phyloP scores from a whole-genome alignment of 1,284 basidiomycete genomes.

The Malassezia equina region DNA sequence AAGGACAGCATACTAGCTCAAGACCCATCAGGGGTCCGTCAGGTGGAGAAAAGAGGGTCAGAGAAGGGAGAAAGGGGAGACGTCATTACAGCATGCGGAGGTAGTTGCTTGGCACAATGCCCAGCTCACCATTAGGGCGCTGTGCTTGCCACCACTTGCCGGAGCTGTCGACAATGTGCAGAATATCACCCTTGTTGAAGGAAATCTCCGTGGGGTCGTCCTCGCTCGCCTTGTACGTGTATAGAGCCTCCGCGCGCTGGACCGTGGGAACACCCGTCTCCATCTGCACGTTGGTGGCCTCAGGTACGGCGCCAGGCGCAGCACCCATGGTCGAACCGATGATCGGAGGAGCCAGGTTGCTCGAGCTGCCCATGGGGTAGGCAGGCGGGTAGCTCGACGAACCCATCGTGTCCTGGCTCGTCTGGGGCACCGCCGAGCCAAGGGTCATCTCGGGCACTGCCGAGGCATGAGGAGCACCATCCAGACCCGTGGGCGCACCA shows the following conservation, averaged over 20 bases:
- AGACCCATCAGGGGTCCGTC: not conserved
- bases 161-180: constrained; percentile 85
- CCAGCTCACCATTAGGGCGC: constrained; percentile 67
- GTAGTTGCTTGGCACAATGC: constrained; percentile 55
- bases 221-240: constrained; percentile 76
- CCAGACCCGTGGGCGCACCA: not conserved
- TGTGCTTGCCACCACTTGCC: constrained; percentile 69
- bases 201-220: constrained; percentile 95
- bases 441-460: constrained; percentile 12
- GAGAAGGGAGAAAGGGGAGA: not conserved
- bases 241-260: constrained; percentile 72
- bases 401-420: constrained; percentile 16
- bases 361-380: constrained; percentile 19
- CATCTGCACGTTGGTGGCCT: constrained; percentile 14
- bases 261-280: constrained; percentile 33
- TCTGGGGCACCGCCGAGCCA: constrained; percentile 21
- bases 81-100: constrained; percentile 32
- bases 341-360: constrained; percentile 37
- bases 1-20: not conserved
- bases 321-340: constrained; percentile 27
- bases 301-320: constrained; percentile 20
- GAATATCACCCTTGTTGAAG: constrained; percentile 81
- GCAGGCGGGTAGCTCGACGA: constrained; percentile 32
- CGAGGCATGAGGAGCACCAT: not conserved
- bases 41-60: not conserved